These are phyloP conservation scores for Ogataea neopini DNA, from an alignment of 805 yeast species.

Conservation along the genomic window DNA sequence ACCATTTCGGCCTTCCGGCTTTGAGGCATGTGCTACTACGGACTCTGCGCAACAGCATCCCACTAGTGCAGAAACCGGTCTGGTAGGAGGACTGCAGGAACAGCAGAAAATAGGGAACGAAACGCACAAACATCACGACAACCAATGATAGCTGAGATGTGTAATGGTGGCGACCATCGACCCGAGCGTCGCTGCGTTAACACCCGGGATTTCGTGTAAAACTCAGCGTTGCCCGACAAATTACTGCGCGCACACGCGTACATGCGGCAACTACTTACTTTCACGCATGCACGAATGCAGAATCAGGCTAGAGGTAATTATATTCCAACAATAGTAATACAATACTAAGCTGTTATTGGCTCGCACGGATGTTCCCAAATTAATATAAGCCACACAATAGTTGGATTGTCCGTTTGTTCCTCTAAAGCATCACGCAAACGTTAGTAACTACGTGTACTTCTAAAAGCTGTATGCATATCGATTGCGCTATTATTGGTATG, in stretches of 20 bases:
- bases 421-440: conserved; percentile 2
- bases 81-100: neutral
- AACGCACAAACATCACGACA: neutral
- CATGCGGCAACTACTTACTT: neutral
- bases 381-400: conserved; percentile 4
- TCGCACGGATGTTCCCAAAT: neutral
- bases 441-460: neutral
- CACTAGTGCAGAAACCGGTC: too few species aligned
- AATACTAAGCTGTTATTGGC: conserved; percentile 5
- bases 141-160: neutral
- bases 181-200: neutral
- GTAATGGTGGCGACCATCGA: neutral
- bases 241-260: neutral
- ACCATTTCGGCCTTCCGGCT: too few species aligned
- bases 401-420: conserved; percentile 1
- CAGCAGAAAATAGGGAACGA: neutral
- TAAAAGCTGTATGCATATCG: neutral
- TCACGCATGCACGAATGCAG: too few species aligned
- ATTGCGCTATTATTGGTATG: conserved; percentile 1
- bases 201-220: neutral
- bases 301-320: neutral
- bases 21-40: too few species aligned
- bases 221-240: neutral
- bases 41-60: too few species aligned
- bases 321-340: neutral